Base-by-base conservation (phyloP, 345 rosid species). In the Brassica rapa region DNA sequence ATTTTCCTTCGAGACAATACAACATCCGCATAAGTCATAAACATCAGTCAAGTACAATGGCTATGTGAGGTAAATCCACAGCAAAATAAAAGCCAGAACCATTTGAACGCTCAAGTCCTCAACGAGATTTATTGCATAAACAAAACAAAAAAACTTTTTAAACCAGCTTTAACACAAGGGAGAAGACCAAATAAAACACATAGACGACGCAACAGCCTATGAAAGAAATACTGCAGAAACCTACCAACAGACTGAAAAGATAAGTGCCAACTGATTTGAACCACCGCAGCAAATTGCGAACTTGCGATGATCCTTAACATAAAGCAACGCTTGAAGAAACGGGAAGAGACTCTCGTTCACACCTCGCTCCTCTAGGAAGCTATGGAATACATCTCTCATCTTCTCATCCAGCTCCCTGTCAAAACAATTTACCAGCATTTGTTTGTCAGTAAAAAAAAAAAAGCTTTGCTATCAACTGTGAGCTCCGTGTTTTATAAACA, bases 301-400 rank as follows among this genome's bases (percentile, higher is more conserved):
- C 73, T 84, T 87, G 30, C 91, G 83, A 67, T 91, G 93, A 46
- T 93, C 96, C 85, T 94, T 94, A 37, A 93, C 96, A 60, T 91
- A 94, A 8, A 94, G 83, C 95, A 95, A 94, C 1, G 97, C 96
- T 74, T 88, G 99, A 79, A 95, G 94, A 84, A 95, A 95, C 30
- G 82, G 88, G 81, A 95, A 95, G 53, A 91, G 96, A 81, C 76
- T 73, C 83, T 90, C 94, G 49, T 89, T 83, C 77, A 94, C 88
- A 56, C 98, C 98, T 41, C 98, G 85, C 30, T 92, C 97, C 33
- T 89, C 94, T 60, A 94, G 83, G 81, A 80, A 94, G 61, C 81
- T 74, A 84, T 93, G 98, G 78, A 94, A 78, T 25, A 81, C 89
- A 66, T 92, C 96, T 74, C 96, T 88, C 91, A 89, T 87, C 76